Percentiles rank a stretch among this genome's conserved stretches.
Conservation (phyloP, 2,329 filamentous ascomycete genomes). For the Zasmidium angulare region DNA sequence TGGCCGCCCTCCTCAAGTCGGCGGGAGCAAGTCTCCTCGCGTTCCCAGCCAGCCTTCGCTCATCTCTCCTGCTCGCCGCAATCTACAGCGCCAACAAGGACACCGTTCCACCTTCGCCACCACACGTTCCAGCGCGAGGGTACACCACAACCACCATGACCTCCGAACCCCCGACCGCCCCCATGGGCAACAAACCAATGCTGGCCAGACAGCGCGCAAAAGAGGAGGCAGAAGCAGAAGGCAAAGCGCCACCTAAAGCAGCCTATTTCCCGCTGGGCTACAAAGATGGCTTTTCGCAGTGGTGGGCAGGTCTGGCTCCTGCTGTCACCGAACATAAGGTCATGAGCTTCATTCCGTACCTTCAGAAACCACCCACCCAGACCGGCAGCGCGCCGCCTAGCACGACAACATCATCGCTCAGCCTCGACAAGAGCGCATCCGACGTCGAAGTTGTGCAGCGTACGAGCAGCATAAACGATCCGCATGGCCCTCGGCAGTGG, state of each 20-base stretch:
- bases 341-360: slow-evolving; percentile 79
- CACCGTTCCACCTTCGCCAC: background rate
- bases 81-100: background rate
- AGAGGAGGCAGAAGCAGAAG: slow-evolving; percentile 25
- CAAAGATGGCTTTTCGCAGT: slow-evolving; percentile 88
- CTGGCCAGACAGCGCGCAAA: slow-evolving; percentile 35
- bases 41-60: background rate
- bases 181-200: slow-evolving; percentile 26
- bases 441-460: slow-evolving; percentile 42
- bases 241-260: slow-evolving; percentile 15
- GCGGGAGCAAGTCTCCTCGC: slow-evolving; percentile 2
- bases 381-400: slow-evolving; percentile 56
- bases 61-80: slow-evolving; percentile 5
- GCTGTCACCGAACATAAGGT: slow-evolving; percentile 84
- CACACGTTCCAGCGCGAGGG: background rate
- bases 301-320: slow-evolving; percentile 87
- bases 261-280: slow-evolving; percentile 78
- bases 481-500: slow-evolving; percentile 83
- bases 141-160: slow-evolving; percentile 33
- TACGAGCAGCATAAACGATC: slow-evolving; percentile 61
- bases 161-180: slow-evolving; percentile 20
- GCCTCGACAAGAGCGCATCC: slow-evolving; percentile 36
- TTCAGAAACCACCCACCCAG: slow-evolving; percentile 69
- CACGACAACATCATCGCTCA: slow-evolving; percentile 39
- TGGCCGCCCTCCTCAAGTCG: background rate